Conservation (phyloP, 768 basidiomycete genomes). For the Dentipellis fragilis region DNA sequence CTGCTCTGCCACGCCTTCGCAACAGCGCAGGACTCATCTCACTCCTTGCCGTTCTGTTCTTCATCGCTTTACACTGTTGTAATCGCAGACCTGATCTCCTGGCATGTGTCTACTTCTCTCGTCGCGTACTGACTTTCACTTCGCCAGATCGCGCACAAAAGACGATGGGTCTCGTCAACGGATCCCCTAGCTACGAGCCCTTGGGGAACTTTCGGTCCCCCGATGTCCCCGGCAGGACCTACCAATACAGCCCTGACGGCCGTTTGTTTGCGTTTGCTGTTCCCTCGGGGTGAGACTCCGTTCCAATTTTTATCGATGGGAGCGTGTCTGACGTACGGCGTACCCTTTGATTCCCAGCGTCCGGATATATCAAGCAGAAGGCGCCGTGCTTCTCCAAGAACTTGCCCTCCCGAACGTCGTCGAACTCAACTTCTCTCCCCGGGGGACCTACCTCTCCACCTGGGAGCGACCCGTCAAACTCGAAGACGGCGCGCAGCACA, state of each 20-base stretch:
- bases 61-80: background rate
- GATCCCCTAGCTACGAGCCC: constrained; percentile 64
- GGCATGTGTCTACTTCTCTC: constrained; percentile 3
- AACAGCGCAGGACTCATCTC: no score
- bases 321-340: constrained; percentile 1
- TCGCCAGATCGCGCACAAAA: constrained; percentile 86
- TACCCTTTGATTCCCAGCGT: constrained; percentile 37
- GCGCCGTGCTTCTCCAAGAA: constrained; percentile 63
- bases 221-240: constrained; percentile 64
- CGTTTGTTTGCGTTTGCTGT: constrained; percentile 80
- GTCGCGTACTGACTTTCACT: constrained; percentile 15
- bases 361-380: constrained; percentile 67
- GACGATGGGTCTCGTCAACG: constrained; percentile 76
- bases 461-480: constrained; percentile 93
- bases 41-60: background rate
- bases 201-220: constrained; percentile 56
- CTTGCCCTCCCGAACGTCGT: constrained; percentile 65
- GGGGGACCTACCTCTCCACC: constrained; percentile 86
- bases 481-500: constrained; percentile 86
- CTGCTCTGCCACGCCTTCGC: no score
- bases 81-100: background rate
- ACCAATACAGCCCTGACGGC: constrained; percentile 80
- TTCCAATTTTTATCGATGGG: constrained; percentile 1
- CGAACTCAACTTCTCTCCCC: constrained; percentile 87
- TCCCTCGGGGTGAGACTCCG: constrained; percentile 52